Evolutionary conservation across 495 filamentous ascomycete genomes (phyloP), one percentile per base, ranked within the genome.

Genomic region (Aspergillus wentii): DNA sequence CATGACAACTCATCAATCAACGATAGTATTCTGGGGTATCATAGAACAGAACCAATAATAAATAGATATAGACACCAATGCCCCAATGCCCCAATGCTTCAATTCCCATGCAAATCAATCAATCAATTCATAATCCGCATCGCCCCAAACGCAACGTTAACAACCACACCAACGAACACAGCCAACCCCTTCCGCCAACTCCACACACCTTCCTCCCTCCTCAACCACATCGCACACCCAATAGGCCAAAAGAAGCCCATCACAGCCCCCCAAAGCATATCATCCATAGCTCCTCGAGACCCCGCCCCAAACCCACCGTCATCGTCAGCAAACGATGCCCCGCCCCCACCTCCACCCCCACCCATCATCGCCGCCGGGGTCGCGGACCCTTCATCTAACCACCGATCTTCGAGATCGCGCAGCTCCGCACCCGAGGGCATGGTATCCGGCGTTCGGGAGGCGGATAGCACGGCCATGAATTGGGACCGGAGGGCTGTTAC

Each of bases 211-310:
- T 94, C 86, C 63, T 96, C 90, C 38, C 88, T 70, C 32, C 89
- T 69, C 56, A 91, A 58, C 88, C 88, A 94, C 31, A 81, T 80
- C 18, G 88, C 69, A 51, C 86, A 87, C 0, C 84, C 88, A 29
- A 97, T 57, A 18, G 92, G 90, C 81, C 89, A 98, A 56, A 98
- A 82, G 64, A 95, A 96, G 15, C 92, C 92, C 52, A 89, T 86
- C 17, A 92, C 62, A 51, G 85, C 88, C 1, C 90, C 92, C 66
- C 78, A 85, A 48, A 96, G 72, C 74, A 95, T 79, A 59, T 94
- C 85, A 59, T 94, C 90, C 27, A 92, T 72, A 4, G 67, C 74
- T 1, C 66, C 69, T 4, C 61, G 50, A 21, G 68, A 60, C 22
- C 70, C 56, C 34, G 64, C 30, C 31, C 72, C 62, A 30, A 71